A percentile compares a stretch with the other conserved stretches of the same genome.
phyloP scores from a whole-genome alignment of 495 filamentous ascomycete genomes.

The Annulohypoxylon nitens region DNA sequence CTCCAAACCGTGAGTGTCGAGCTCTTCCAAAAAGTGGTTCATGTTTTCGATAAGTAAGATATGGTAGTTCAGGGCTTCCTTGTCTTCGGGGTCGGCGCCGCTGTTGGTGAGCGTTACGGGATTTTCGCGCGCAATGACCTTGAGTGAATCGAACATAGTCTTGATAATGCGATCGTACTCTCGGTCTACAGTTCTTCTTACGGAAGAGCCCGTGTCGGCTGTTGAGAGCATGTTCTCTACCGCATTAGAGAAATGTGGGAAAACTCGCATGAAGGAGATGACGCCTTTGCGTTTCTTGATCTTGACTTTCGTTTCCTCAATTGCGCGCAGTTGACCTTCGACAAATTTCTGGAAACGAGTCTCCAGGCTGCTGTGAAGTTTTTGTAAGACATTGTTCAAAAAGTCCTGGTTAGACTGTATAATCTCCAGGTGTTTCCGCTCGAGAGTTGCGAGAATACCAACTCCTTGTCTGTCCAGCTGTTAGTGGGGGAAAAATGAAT shows the following conservation, averaged over 20 bases:
- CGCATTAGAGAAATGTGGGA: slow-evolving; percentile 83
- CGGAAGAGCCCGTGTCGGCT: slow-evolving; percentile 69
- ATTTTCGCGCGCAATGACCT: slow-evolving; percentile 94
- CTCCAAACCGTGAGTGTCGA: slow-evolving; percentile 78
- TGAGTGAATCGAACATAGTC: slow-evolving; percentile 96
- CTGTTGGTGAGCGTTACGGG: slow-evolving; percentile 68
- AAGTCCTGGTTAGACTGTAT: slow-evolving; percentile 94
- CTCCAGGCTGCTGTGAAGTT: slow-evolving; percentile 80
- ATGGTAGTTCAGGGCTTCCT: slow-evolving; percentile 95
- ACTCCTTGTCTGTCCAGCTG: slow-evolving; percentile 77
- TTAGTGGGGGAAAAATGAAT: slow-evolving; percentile 21
- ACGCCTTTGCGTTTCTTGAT: slow-evolving; percentile 98
- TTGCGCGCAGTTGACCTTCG: slow-evolving; percentile 93
- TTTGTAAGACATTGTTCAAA: slow-evolving; percentile 81
- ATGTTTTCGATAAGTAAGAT: slow-evolving; percentile 98
- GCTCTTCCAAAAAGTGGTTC: slow-evolving; percentile 95
- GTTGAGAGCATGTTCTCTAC: slow-evolving; percentile 83
- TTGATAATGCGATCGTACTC: slow-evolving; percentile 91
- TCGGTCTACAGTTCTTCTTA: slow-evolving; percentile 83
- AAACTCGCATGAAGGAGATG: slow-evolving; percentile 92
- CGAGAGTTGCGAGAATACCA: slow-evolving; percentile 84
- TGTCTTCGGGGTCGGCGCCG: slow-evolving; percentile 80
- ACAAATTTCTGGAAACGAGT: slow-evolving; percentile 87
- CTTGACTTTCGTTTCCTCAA: slow-evolving; percentile 99
- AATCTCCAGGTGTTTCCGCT: slow-evolving; percentile 78